A percentile compares a stretch with the other conserved stretches of the same genome.
Evolutionary conservation across 2,329 filamentous ascomycete species (phyloP).

Genomic region (Clonostachys byssicola): DNA sequence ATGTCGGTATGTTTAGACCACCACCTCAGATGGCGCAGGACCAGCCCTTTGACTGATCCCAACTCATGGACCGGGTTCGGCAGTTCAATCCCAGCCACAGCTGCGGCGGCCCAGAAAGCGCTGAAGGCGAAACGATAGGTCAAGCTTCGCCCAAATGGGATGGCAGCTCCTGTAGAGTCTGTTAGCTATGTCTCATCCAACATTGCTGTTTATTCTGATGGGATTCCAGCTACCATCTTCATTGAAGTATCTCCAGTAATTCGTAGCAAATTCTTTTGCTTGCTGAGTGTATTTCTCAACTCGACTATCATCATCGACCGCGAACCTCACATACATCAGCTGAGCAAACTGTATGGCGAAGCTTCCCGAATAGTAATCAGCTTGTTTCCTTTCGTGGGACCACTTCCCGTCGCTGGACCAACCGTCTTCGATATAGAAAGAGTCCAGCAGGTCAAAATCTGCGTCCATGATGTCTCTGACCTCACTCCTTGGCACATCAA

Average conservation of each 20-base stretch:
- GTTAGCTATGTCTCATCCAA: neutral
- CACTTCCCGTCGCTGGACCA: conserved; percentile 45
- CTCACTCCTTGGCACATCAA: conserved; percentile 24
- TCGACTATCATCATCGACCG: conserved; percentile 30
- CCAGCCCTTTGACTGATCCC: conserved; percentile 39
- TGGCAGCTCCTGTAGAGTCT: conserved; percentile 32
- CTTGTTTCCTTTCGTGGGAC: conserved; percentile 24
- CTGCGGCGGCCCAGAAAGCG: conserved; percentile 41
- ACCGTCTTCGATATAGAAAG: conserved; percentile 36
- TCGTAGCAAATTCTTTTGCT: conserved; percentile 28
- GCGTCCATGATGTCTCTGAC: conserved; percentile 24
- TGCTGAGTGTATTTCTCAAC: conserved; percentile 26
- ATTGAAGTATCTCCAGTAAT: conserved; percentile 45
- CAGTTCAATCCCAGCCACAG: conserved; percentile 32
- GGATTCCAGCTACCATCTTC: conserved; percentile 23
- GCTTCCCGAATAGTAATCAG: conserved; percentile 49
- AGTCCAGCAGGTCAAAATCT: conserved; percentile 36
- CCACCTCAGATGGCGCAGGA: conserved; percentile 44
- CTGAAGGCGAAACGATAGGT: conserved; percentile 47
- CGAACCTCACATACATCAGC: conserved; percentile 38
- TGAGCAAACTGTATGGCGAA: conserved; percentile 50
- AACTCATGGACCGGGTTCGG: conserved; percentile 26
- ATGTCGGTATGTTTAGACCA: conserved; percentile 35
- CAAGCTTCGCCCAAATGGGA: conserved; percentile 45
- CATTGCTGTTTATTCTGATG: neutral